Percentiles rank a stretch among this genome's conserved stretches.
These are phyloP conservation scores for Coprinopsis cinerea DNA, from an alignment of 768 basidiomycete genomes.

Conservation along the genomic window DNA sequence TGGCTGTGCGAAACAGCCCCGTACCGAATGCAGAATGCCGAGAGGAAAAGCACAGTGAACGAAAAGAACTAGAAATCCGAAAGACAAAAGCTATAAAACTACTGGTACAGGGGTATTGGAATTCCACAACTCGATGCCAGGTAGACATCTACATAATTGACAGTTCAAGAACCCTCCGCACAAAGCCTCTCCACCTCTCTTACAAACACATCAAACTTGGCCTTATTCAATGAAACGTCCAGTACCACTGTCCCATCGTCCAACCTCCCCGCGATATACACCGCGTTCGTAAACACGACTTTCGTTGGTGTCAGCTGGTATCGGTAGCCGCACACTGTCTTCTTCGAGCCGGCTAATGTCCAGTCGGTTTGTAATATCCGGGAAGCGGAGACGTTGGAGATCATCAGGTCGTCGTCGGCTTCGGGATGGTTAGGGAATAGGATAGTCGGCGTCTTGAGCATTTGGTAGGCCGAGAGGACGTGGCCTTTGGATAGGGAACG, in stretches of 20 bases:
- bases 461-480: constrained; percentile 25
- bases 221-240: constrained; percentile 30
- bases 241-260: constrained; percentile 33
- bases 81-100: too few relatives aligned
- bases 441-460: constrained; percentile 17
- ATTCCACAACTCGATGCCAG: too few relatives aligned
- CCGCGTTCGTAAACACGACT: constrained; percentile 28
- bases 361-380: constrained; percentile 36
- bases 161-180: too few relatives aligned
- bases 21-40: too few relatives aligned
- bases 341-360: constrained; percentile 25
- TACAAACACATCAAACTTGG: constrained; percentile 23
- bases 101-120: too few relatives aligned
- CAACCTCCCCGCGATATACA: constrained; percentile 34
- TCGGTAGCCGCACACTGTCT: constrained; percentile 33
- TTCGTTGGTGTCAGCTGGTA: constrained; percentile 32
- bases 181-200: constrained; percentile 21
- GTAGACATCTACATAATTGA: too few relatives aligned
- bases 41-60: too few relatives aligned
- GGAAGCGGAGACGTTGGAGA: constrained; percentile 37
- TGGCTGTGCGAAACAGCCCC: too few relatives aligned
- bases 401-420: constrained; percentile 29
- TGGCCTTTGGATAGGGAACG: constrained; percentile 22
- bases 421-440: constrained; percentile 28
- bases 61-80: too few relatives aligned